Evolutionary conservation across 306 rosid species (phyloP).

Genomic region (Vicia villosa): DNA sequence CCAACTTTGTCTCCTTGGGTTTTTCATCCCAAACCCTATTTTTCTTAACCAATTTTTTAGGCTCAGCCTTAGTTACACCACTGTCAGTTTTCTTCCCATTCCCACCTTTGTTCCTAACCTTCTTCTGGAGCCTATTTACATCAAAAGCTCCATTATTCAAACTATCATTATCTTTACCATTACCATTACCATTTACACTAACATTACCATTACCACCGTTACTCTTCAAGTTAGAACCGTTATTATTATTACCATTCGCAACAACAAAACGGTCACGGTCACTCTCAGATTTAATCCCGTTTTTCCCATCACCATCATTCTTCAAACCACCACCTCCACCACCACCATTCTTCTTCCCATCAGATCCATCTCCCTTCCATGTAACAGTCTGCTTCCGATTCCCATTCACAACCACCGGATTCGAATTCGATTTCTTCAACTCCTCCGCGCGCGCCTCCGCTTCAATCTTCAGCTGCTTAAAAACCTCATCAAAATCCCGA

Average conservation of each 20-base stretch:
- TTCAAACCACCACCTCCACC: constrained; percentile 43
- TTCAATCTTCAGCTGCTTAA: constrained; percentile 70
- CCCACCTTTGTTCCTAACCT: constrained; percentile 72
- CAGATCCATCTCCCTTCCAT: constrained; percentile 60
- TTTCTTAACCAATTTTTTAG: constrained; percentile 72
- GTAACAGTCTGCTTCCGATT: constrained; percentile 49
- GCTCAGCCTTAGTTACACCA: constrained; percentile 62
- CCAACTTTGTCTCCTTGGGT: constrained; percentile 67
- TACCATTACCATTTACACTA: constrained; percentile 56
- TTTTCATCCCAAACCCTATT: constrained; percentile 92
- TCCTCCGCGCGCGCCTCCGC: constrained; percentile 92
- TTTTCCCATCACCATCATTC: constrained; percentile 37
- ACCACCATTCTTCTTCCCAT: constrained; percentile 51
- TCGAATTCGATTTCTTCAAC: constrained; percentile 70
- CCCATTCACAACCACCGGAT: constrained; percentile 31
- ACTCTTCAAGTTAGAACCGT: constrained; percentile 54
- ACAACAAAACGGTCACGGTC: constrained; percentile 61
- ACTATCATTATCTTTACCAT: constrained; percentile 73
- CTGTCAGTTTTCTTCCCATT: constrained; percentile 68
- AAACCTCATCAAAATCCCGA: constrained; percentile 69
- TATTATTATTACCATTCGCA: constrained; percentile 10
- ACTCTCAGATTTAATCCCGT: constrained; percentile 64
- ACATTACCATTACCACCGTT: not conserved
- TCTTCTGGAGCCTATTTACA: constrained; percentile 92
- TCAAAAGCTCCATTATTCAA: constrained; percentile 89